Percentiles rank a stretch among this genome's conserved stretches.
phyloP scores from a whole-genome alignment of 345 rosid species.

The Litchi chinensis region DNA sequence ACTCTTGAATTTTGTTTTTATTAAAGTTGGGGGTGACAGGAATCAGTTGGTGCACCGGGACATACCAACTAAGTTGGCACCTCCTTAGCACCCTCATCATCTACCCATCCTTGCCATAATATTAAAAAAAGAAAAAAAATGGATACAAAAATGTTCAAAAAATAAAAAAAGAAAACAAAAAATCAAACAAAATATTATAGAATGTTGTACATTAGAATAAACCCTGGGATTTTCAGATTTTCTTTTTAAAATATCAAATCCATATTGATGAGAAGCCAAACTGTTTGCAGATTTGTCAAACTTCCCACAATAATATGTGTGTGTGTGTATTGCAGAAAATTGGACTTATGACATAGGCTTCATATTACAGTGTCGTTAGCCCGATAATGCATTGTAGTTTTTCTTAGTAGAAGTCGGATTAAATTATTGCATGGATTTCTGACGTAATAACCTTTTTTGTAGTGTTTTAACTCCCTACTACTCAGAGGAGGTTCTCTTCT shows the following conservation, averaged over 20 bases:
- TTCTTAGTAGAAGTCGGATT: neutral
- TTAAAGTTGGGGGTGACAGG: too few relatives aligned
- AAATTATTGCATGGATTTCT: slow-evolving; percentile 7
- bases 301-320: too few relatives aligned
- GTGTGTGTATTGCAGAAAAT: neutral
- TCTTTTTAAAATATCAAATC: neutral
- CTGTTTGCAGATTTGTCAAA: neutral
- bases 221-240: too few relatives aligned
- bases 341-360: neutral
- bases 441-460: slow-evolving; percentile 25
- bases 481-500: slow-evolving; percentile 91
- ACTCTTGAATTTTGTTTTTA: too few relatives aligned
- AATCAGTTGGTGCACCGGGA: too few relatives aligned
- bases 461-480: slow-evolving; percentile 97
- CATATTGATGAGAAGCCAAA: neutral
- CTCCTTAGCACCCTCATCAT: too few relatives aligned
- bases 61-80: too few relatives aligned
- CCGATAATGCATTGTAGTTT: neutral
- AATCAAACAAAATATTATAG: neutral
- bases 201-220: neutral
- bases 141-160: too few relatives aligned
- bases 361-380: neutral
- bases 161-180: too few relatives aligned
- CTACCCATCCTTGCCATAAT: too few relatives aligned
- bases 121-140: too few relatives aligned